phyloP scores from a whole-genome alignment of 2,329 filamentous ascomycete species.

The Sordariomycetes sp. region DNA sequence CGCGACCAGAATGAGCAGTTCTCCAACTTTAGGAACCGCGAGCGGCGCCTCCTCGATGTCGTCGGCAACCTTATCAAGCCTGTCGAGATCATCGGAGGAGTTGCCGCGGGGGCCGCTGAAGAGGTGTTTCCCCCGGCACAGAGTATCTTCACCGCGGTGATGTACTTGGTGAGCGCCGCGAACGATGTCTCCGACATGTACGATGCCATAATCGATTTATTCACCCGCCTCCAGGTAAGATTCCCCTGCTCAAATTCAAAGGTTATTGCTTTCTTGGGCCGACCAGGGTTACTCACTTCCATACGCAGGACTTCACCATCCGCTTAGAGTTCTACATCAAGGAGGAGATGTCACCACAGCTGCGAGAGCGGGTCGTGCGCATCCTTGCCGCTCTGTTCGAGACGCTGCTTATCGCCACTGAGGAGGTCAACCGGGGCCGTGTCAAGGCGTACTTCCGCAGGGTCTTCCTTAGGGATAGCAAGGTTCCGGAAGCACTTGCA shows the following conservation, averaged over 20 bases:
- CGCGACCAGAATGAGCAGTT: conserved; percentile 9
- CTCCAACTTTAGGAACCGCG: conserved; percentile 7
- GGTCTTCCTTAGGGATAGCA: conserved; percentile 26
- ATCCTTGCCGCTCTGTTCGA: conserved; percentile 33
- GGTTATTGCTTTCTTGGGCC: background rate
- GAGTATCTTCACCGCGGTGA: conserved; percentile 29
- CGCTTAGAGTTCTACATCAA: conserved; percentile 28
- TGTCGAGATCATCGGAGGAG: conserved; percentile 26
- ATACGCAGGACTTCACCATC: conserved; percentile 25
- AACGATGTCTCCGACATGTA: conserved; percentile 32
- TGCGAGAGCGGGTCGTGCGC: conserved; percentile 26
- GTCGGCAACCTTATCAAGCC: conserved; percentile 17
- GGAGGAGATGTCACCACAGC: conserved; percentile 22
- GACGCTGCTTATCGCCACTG: conserved; percentile 30
- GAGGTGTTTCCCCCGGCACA: conserved; percentile 28
- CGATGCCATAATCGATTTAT: conserved; percentile 31
- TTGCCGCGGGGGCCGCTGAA: conserved; percentile 22
- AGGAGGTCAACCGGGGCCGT: conserved; percentile 28
- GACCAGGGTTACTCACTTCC: background rate
- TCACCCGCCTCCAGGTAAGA: conserved; percentile 25
- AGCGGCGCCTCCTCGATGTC: conserved; percentile 8
- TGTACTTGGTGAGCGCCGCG: conserved; percentile 30
- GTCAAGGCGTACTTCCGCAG: conserved; percentile 28
- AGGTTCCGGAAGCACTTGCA: conserved; percentile 25
- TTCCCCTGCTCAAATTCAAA: background rate